Conservation (phyloP, 2,329 filamentous ascomycete genomes). For the Talaromyces piceae region DNA sequence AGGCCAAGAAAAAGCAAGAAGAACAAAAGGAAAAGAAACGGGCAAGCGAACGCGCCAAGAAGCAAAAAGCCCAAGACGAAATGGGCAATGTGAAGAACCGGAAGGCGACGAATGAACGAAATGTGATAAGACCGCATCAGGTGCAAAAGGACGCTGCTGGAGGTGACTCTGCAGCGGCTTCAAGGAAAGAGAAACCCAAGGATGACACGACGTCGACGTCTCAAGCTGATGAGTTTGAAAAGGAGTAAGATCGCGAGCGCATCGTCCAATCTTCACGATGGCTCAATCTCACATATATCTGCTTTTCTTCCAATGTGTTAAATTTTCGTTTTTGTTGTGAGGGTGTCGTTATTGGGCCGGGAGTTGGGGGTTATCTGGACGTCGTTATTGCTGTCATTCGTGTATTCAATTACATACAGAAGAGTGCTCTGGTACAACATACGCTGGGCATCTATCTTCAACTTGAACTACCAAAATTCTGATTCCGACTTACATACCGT, state of each 20-base stretch:
- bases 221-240: not conserved
- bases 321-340: not conserved
- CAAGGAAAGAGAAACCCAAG: not conserved
- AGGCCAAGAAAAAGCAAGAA: conserved; percentile 7
- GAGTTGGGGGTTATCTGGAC: not conserved
- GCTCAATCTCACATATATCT: not conserved
- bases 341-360: not conserved
- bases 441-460: not conserved
- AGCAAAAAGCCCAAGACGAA: not conserved
- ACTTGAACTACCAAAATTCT: too few relatives aligned
- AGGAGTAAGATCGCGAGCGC: too few relatives aligned
- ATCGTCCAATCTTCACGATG: too few relatives aligned
- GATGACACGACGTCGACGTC: not conserved
- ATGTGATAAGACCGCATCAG: not conserved
- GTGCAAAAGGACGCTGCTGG: conserved; percentile 17
- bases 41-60: not conserved
- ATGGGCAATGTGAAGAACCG: conserved; percentile 1
- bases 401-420: not conserved
- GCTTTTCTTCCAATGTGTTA: not conserved
- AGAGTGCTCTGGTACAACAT: not conserved
- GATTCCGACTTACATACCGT: not conserved
- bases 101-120: conserved; percentile 6
- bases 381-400: not conserved
- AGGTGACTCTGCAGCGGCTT: conserved; percentile 16
- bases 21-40: not conserved